phyloP scores from a whole-genome alignment of 495 filamentous ascomycete genomes.

The Acidomyces sp. region DNA sequence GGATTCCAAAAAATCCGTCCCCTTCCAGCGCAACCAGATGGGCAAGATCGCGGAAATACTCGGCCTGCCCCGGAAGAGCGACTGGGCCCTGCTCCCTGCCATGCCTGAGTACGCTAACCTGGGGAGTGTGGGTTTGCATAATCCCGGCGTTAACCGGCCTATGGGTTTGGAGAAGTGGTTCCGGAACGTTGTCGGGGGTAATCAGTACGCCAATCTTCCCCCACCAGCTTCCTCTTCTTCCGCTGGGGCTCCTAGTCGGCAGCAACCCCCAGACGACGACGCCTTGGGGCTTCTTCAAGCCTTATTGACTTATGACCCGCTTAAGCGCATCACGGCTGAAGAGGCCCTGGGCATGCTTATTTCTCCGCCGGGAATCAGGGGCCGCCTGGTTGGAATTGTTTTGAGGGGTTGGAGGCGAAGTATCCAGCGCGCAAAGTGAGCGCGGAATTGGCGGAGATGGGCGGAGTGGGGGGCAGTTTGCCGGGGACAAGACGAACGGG shows the following conservation, averaged over 20 bases:
- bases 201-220: conserved; percentile 41
- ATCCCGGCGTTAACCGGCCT: conserved; percentile 31
- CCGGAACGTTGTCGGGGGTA: conserved; percentile 44
- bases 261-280: conserved; percentile 56
- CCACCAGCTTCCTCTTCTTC: no score
- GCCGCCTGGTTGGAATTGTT: conserved; percentile 59
- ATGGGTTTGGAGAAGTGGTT: conserved; percentile 53
- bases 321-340: conserved; percentile 71
- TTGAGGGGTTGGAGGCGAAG: conserved; percentile 71
- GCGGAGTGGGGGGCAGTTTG: conserved; percentile 66
- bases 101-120: conserved; percentile 77
- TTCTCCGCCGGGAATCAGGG: conserved; percentile 49
- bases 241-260: conserved; percentile 26
- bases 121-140: conserved; percentile 41
- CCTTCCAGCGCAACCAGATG: conserved; percentile 97
- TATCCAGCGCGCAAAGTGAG: conserved; percentile 86
- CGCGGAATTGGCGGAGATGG: conserved; percentile 88
- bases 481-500: conserved; percentile 92
- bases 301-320: conserved; percentile 85
- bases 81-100: conserved; percentile 66
- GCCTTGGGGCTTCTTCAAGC: conserved; percentile 69
- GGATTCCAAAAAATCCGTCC: conserved; percentile 93
- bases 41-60: conserved; percentile 95
- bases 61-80: conserved; percentile 75
- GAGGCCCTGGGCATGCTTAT: conserved; percentile 78